A percentile compares a stretch with the other conserved stretches of the same genome.
phyloP scores from a whole-genome alignment of 257 asterid species.

The Cinchona pubescens region DNA sequence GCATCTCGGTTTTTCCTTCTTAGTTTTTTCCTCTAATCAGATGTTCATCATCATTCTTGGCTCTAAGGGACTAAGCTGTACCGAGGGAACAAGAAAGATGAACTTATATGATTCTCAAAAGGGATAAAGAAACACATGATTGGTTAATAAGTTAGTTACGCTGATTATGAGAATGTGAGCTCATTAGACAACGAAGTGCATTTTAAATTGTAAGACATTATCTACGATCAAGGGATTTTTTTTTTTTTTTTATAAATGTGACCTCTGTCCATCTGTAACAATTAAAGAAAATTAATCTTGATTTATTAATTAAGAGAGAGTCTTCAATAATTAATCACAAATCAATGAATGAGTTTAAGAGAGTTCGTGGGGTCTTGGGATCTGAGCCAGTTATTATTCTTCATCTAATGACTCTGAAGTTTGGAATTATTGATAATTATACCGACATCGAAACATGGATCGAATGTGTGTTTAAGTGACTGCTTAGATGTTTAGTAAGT shows the following conservation, averaged over 20 bases:
- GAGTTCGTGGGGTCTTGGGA: slow-evolving; percentile 58
- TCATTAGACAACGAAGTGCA: no score
- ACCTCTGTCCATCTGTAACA: slow-evolving; percentile 45
- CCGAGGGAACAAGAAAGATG: slow-evolving; percentile 22
- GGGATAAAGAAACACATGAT: slow-evolving; percentile 25
- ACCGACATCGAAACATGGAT: slow-evolving; percentile 62
- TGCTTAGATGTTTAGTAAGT: slow-evolving; percentile 22
- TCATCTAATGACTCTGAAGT: slow-evolving; percentile 41
- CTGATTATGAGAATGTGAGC: slow-evolving; percentile 41
- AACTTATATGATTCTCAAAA: slow-evolving; percentile 35
- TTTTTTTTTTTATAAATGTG: no score
- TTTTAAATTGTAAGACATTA: no score
- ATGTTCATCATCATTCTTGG: slow-evolving; percentile 39
- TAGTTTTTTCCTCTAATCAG: slow-evolving; percentile 8
- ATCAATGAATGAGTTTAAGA: slow-evolving; percentile 19
- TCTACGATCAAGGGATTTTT: no score
- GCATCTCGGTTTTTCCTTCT: slow-evolving; percentile 29
- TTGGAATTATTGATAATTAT: slow-evolving; percentile 47
- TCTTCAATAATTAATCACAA: slow-evolving; percentile 37
- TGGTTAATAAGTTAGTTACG: slow-evolving; percentile 45
- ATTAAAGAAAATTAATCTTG: slow-evolving; percentile 4
- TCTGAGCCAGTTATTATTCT: slow-evolving; percentile 41
- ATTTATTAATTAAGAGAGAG: slow-evolving; percentile 9
- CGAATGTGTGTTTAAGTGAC: slow-evolving; percentile 49
- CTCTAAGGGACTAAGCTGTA: slow-evolving; percentile 30